Base-by-base conservation (phyloP, 2,329 filamentous ascomycete genomes). In the Fusarium domesticum region DNA sequence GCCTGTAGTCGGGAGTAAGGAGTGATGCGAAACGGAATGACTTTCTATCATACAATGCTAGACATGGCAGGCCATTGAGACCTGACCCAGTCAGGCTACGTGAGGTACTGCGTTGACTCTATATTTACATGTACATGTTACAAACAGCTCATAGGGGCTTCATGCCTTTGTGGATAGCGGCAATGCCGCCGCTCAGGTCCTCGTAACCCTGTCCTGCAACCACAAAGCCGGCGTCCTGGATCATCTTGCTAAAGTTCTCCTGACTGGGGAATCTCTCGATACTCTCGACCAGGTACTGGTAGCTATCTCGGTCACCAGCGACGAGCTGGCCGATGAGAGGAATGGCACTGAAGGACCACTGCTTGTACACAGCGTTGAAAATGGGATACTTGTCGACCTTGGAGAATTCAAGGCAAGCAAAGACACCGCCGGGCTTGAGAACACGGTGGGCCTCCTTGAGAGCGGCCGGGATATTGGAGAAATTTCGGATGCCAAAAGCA, bases 271-370 rank as follows among this genome's bases (percentile, higher is more conserved):
- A 97, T 37, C 80, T 76, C 70, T 96, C 91, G 67, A 98, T 98
- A 68, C 91, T 96, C 76, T 98, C 93, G 8, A 98, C 93, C 8
- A 98, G 76, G 70, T 98, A 98, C 75, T 98, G 93, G 69, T 98
- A 98, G 65, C 89, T 96, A 62, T 95, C 92, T 44, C 92, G 77
- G 65, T 98, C 95, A 6, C 89, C 89, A 2, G 93, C 92, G 14
- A 98, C 91, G 48, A 98, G 64, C 71, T 98, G 92, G 3, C 93
- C 95, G 61, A 98, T 96, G 56, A 98, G 68, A 0, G 93, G 93
- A 54, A 98, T 98, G 11, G 89, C 90, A 47, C 83, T 79, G 67
- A 98, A 98, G 49, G 89, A 96, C 91, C 95, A 98, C 47, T 87
- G 80, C 76, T 96, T 95, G 71, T 98, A 98, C 2, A 92, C 68